These are phyloP conservation scores for Chaetomium fimeti DNA, from an alignment of 495 filamentous ascomycete species.

Conservation along the genomic window DNA sequence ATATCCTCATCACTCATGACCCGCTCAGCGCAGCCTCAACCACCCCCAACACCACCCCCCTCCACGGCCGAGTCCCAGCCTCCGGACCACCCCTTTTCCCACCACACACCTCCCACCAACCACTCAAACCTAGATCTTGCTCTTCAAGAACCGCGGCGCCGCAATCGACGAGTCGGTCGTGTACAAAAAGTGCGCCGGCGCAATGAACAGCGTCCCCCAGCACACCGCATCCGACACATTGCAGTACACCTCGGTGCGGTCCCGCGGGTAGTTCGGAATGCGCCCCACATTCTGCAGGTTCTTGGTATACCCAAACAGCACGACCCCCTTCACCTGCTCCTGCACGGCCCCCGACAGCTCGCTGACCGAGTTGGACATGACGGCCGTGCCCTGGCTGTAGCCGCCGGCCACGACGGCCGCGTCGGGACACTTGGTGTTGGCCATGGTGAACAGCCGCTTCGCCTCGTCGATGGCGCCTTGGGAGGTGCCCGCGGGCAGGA, in stretches of 20 bases:
- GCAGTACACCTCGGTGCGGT: slow-evolving; percentile 52
- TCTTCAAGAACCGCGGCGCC: slow-evolving; percentile 1
- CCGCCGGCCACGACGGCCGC: slow-evolving; percentile 43
- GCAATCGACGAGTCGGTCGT: neutral
- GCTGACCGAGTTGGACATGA: slow-evolving; percentile 52
- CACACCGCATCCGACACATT: slow-evolving; percentile 17
- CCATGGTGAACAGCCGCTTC: slow-evolving; percentile 35
- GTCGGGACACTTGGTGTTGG: slow-evolving; percentile 36
- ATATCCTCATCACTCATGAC: neutral
- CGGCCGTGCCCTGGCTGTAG: slow-evolving; percentile 56
- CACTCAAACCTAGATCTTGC: neutral
- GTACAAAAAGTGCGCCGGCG: slow-evolving; percentile 18
- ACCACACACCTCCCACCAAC: neutral
- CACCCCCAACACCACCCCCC: no score
- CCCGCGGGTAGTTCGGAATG: slow-evolving; percentile 47
- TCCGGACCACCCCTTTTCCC: neutral
- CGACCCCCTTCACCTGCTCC: slow-evolving; percentile 52
- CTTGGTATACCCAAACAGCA: slow-evolving; percentile 59
- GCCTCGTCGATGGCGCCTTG: slow-evolving; percentile 38
- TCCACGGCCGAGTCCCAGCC: neutral
- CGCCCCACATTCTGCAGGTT: slow-evolving; percentile 51
- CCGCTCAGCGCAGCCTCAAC: neutral
- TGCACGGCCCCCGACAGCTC: slow-evolving; percentile 41
- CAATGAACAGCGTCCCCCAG: slow-evolving; percentile 17
- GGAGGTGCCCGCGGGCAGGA: slow-evolving; percentile 37